Evolutionary conservation across 2,329 filamentous ascomycete genomes (phyloP), one percentile per base, ranked within the genome.

Genomic region (Colletotrichum musae): DNA sequence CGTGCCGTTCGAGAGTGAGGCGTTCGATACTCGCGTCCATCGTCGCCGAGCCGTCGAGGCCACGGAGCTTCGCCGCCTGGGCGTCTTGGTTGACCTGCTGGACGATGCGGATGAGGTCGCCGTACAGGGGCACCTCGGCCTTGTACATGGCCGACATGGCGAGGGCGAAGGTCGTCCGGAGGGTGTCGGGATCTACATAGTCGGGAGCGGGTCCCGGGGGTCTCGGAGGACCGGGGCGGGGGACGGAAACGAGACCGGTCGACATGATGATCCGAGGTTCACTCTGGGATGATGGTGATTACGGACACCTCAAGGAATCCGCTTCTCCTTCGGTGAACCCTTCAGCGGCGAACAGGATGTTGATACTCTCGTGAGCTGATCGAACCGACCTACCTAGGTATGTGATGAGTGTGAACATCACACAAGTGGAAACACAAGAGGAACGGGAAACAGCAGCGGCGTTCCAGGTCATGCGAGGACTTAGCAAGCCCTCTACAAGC

Each of bases 81-180:
- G 60, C 56, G 13, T 72, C 45, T 58, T 54, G 50, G 51, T 79
- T 77, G 54, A 79, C 73, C 1, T 64, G 58, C 6, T 70, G 70
- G 5, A 81, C 80, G 6, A 81, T 76, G 0, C 70, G 68, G 21
- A 81, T 70, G 6, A 80, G 73, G 15, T 77, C 72, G 15, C 75
- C 76, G 47, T 81, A 81, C 6, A 80, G 64, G 1, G 79, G 79
- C 4, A 81, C 79, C 58, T 81, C 79, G 15, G 72, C 61, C 32
- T 73, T 73, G 64, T 81, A 81, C 78, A 81, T 80, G 28, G 72
- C 72, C 2, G 79, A 81, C 69, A 81, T 73, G 32, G 78, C 75
- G 0, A 75, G 64, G 6, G 77, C 74, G 63, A 80, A 80, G 26
- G 70, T 57, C 4, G 72, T 74, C 4, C 77, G 73, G 1, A 79